These are phyloP conservation scores for Phytopythium sindhum DNA, from an alignment of 352 stramenopile genomes.

Conservation along the genomic window DNA sequence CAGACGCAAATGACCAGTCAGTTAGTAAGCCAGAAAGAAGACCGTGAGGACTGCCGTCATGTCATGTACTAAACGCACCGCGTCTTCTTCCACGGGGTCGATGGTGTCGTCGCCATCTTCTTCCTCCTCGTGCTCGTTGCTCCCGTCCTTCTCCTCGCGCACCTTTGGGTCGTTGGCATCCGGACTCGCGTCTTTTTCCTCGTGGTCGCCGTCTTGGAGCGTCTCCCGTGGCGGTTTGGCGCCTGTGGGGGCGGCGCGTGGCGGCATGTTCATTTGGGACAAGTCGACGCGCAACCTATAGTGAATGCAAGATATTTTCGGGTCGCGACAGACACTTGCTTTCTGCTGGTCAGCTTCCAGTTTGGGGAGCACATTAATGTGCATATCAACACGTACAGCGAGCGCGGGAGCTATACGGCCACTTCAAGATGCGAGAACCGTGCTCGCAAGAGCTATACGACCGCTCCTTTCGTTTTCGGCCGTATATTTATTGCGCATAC, in stretches of 20 bases:
- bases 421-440: not conserved
- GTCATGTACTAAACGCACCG: slow-evolving; percentile 22
- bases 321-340: not conserved
- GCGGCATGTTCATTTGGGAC: not conserved
- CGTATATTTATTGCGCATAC: slow-evolving; percentile 4
- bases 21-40: not conserved
- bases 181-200: not conserved
- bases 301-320: not conserved
- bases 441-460: slow-evolving; percentile 1
- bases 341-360: not conserved
- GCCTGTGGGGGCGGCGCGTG: not conserved
- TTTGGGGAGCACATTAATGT: not conserved
- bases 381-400: not conserved
- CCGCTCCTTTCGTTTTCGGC: not conserved
- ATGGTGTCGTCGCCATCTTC: slow-evolving; percentile 12
- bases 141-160: slow-evolving; percentile 11
- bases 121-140: slow-evolving; percentile 10
- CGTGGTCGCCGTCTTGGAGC: not conserved
- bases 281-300: not conserved
- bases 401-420: not conserved
- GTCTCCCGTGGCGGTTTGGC: not conserved
- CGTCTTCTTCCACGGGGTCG: slow-evolving; percentile 33
- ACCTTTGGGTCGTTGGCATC: slow-evolving; percentile 3
- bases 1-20: not conserved
- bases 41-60: too few relatives aligned